phyloP scores from a whole-genome alignment of 2,329 filamentous ascomycete genomes.

The Ceratocystis ficicola region DNA sequence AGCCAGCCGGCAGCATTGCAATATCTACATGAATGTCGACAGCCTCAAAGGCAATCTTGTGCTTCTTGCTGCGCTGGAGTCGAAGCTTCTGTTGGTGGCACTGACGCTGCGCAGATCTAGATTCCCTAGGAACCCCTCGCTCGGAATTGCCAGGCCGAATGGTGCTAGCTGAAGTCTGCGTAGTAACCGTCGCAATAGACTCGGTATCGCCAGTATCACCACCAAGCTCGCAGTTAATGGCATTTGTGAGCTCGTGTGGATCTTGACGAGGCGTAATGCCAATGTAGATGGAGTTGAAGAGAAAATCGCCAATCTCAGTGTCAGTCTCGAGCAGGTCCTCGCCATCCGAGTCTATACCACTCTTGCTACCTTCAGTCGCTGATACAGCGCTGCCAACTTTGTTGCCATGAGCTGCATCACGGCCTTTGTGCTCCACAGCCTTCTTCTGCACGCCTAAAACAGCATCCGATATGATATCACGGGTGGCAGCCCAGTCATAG shows the following conservation, averaged over 20 bases:
- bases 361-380: neutral
- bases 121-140: constrained; percentile 45
- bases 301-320: constrained; percentile 79
- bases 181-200: constrained; percentile 57
- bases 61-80: constrained; percentile 71
- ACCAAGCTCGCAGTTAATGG: constrained; percentile 80
- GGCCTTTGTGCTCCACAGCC: constrained; percentile 54
- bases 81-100: constrained; percentile 49
- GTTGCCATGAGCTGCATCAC: constrained; percentile 33
- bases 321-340: constrained; percentile 60
- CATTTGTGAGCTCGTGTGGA: constrained; percentile 64
- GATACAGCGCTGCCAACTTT: constrained; percentile 39
- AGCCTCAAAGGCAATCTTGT: constrained; percentile 93
- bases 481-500: constrained; percentile 86
- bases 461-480: constrained; percentile 73
- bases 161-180: constrained; percentile 50
- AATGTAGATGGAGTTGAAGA: constrained; percentile 99
- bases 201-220: constrained; percentile 88
- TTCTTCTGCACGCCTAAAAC: constrained; percentile 78
- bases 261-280: constrained; percentile 79
- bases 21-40: constrained; percentile 74
- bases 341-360: constrained; percentile 30
- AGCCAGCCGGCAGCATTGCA: constrained; percentile 61
- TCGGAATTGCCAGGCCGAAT: constrained; percentile 31
- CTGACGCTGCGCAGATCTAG: constrained; percentile 36